Percentiles rank a stretch among this genome's conserved stretches.
These are phyloP conservation scores for Prunus mongolica DNA, from an alignment of 306 rosid genomes.

Conservation along the genomic window DNA sequence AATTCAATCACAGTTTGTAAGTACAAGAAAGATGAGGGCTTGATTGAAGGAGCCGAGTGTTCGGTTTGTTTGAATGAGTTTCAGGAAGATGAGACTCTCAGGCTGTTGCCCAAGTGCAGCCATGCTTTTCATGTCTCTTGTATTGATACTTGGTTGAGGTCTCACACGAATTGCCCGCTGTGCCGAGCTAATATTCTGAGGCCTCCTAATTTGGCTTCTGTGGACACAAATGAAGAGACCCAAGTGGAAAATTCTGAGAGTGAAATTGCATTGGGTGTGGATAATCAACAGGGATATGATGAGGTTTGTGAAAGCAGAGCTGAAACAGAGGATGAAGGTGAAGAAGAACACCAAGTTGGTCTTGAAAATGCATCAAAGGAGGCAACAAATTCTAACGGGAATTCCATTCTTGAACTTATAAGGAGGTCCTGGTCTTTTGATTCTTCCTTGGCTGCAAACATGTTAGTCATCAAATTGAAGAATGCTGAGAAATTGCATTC, in stretches of 20 bases:
- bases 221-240: slow-evolving; percentile 29
- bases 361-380: slow-evolving; percentile 29
- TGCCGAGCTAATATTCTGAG: slow-evolving; percentile 48
- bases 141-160: slow-evolving; percentile 69
- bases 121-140: slow-evolving; percentile 67
- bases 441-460: not conserved
- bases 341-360: slow-evolving; percentile 20
- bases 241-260: slow-evolving; percentile 25
- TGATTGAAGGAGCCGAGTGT: slow-evolving; percentile 68
- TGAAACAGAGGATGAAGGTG: slow-evolving; percentile 34
- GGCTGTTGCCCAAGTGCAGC: slow-evolving; percentile 66
- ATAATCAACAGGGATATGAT: not conserved
- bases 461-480: not conserved
- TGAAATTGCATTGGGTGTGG: slow-evolving; percentile 22
- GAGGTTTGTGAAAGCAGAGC: slow-evolving; percentile 20
- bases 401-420: not conserved
- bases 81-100: slow-evolving; percentile 45
- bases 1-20: slow-evolving; percentile 53
- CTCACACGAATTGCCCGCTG: slow-evolving; percentile 71
- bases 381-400: not conserved
- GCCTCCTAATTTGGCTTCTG: slow-evolving; percentile 10
- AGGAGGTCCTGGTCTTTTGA: slow-evolving; percentile 27
- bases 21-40: slow-evolving; percentile 49
- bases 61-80: slow-evolving; percentile 70
- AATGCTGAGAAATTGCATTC: slow-evolving; percentile 4